Conservation (phyloP, 2,329 filamentous ascomycete genomes). For the Aspergillus sp. region DNA sequence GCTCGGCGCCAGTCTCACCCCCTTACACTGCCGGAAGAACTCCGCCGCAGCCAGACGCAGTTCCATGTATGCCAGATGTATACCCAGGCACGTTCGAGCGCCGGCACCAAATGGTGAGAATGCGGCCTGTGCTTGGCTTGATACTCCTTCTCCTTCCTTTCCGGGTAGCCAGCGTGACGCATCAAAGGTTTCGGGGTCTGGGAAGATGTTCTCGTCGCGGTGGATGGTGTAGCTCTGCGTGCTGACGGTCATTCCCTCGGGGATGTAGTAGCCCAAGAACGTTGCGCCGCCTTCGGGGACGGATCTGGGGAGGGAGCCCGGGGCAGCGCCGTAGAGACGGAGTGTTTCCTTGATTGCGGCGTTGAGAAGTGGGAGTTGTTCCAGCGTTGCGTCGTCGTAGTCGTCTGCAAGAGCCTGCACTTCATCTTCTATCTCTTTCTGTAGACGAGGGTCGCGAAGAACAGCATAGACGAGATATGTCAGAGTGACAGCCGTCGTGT, state of each 20-base stretch:
- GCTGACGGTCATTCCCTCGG: constrained; percentile 56
- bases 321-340: constrained; percentile 61
- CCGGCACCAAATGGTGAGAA: constrained; percentile 72
- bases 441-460: constrained; percentile 35
- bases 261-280: constrained; percentile 49
- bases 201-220: constrained; percentile 54
- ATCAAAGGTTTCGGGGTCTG: constrained; percentile 55
- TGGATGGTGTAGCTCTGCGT: constrained; percentile 60
- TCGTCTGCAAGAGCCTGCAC: constrained; percentile 40
- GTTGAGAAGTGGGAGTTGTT: constrained; percentile 58
- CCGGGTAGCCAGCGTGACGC: constrained; percentile 52
- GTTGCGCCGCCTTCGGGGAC: constrained; percentile 52
- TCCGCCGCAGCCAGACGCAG: constrained; percentile 54
- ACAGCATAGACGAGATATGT: constrained; percentile 53
- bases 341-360: constrained; percentile 64
- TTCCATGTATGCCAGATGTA: constrained; percentile 66
- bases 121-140: constrained; percentile 47
- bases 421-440: constrained; percentile 53
- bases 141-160: constrained; percentile 35
- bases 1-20: constrained; percentile 13
- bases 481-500: constrained; percentile 54
- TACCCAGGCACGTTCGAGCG: constrained; percentile 68
- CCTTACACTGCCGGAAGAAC: constrained; percentile 51
- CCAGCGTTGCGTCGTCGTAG: constrained; percentile 52
- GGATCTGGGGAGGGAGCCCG: constrained; percentile 59